Percentiles rank a stretch among this genome's conserved stretches.
Conservation (phyloP, 2,329 filamentous ascomycete species). For the Ceratocystis cubensis region DNA sequence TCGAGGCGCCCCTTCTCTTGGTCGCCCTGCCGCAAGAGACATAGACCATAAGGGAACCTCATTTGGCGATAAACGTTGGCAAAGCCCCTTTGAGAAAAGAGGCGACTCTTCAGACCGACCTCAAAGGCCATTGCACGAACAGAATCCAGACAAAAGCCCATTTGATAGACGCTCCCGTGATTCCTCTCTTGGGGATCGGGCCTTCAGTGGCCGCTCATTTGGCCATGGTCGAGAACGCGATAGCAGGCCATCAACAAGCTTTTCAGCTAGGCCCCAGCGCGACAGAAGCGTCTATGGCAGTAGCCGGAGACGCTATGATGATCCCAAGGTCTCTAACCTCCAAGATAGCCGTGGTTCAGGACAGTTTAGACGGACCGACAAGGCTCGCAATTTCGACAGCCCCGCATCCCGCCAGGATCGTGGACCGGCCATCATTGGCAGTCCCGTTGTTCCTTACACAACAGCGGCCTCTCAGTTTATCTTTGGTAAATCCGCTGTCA, state of each 20-base stretch:
- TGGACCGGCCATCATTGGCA: conserved; percentile 15
- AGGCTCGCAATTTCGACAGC: neutral
- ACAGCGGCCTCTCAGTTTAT: conserved; percentile 85
- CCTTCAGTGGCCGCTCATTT: neutral
- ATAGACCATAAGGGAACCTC: no score
- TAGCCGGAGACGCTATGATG: neutral
- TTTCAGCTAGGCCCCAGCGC: neutral
- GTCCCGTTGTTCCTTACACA: conserved; percentile 39
- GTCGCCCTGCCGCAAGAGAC: neutral
- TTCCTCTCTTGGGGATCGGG: neutral
- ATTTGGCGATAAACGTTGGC: neutral
- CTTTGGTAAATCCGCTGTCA: conserved; percentile 70
- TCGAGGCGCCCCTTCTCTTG: neutral
- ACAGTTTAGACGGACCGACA: neutral
- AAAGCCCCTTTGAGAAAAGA: neutral
- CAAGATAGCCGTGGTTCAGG: neutral
- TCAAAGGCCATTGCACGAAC: neutral
- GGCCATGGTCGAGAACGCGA: neutral
- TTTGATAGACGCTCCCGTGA: neutral
- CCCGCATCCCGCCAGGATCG: neutral
- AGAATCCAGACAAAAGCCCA: neutral
- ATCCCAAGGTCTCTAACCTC: neutral
- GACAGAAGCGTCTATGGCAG: neutral
- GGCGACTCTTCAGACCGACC: neutral
- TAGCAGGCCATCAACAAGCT: neutral